These are phyloP conservation scores for Rhododendron ferrugineum DNA, from an alignment of 148 eudicot genomes.

Conservation along the genomic window DNA sequence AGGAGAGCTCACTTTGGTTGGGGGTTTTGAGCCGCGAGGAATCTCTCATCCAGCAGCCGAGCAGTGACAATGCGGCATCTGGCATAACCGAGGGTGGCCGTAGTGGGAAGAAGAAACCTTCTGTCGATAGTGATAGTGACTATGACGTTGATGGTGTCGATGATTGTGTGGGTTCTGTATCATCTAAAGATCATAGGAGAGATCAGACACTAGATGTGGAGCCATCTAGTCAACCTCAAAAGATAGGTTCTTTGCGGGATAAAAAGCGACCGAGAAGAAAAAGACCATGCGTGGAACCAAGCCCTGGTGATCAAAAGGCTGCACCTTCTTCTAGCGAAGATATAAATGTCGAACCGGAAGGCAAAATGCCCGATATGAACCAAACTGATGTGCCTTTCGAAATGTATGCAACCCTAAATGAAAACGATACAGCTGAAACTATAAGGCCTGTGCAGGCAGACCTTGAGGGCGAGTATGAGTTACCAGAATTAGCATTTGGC, in stretches of 20 bases:
- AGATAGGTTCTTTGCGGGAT: slow-evolving; percentile 10
- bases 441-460: slow-evolving; percentile 29
- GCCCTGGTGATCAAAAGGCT: slow-evolving; percentile 23
- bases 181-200: slow-evolving; percentile 59
- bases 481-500: slow-evolving; percentile 27
- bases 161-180: slow-evolving; percentile 58
- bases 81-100: slow-evolving; percentile 48
- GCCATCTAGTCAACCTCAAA: slow-evolving; percentile 19
- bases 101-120: slow-evolving; percentile 55
- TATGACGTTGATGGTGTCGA: slow-evolving; percentile 79
- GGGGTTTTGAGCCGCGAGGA: slow-evolving; percentile 82
- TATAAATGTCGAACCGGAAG: slow-evolving; percentile 25
- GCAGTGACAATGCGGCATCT: slow-evolving; percentile 67
- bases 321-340: slow-evolving; percentile 26
- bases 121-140: slow-evolving; percentile 65
- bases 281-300: slow-evolving; percentile 34
- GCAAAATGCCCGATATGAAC: slow-evolving; percentile 28
- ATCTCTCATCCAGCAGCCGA: slow-evolving; percentile 47
- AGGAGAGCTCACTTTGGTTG: slow-evolving; percentile 93
- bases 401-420: slow-evolving; percentile 25
- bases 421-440: slow-evolving; percentile 23
- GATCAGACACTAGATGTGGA: slow-evolving; percentile 33
- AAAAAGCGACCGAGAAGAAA: slow-evolving; percentile 33
- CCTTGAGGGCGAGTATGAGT: slow-evolving; percentile 28
- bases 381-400: slow-evolving; percentile 23